Conservation (phyloP, 108 stramenopile species). For the Bacterosira constricta region DNA sequence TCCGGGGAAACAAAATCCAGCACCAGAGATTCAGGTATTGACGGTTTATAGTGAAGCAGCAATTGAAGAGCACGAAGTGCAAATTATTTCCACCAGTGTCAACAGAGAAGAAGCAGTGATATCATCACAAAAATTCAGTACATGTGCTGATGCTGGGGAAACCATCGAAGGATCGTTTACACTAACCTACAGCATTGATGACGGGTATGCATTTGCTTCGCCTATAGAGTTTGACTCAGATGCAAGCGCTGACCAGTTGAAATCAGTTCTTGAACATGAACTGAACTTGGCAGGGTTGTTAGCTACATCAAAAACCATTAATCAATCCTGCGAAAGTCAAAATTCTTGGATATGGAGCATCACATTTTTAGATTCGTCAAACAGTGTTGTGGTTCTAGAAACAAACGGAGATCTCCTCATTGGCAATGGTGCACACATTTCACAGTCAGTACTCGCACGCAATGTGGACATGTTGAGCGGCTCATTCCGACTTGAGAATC, state of each 20-base stretch:
- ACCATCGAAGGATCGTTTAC: slow-evolving; percentile 52
- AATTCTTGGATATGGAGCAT: slow-evolving; percentile 74
- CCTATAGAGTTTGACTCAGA: slow-evolving; percentile 35
- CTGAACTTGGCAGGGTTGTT: slow-evolving; percentile 54
- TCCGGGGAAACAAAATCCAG: slow-evolving; percentile 52
- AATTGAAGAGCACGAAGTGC: slow-evolving; percentile 36
- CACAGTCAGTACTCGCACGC: slow-evolving; percentile 37
- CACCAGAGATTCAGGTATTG: slow-evolving; percentile 61
- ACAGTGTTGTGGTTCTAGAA: slow-evolving; percentile 26
- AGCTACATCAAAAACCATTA: slow-evolving; percentile 36
- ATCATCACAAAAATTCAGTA: slow-evolving; percentile 56
- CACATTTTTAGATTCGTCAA: slow-evolving; percentile 56
- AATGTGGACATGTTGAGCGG: slow-evolving; percentile 51
- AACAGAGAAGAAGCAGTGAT: slow-evolving; percentile 34
- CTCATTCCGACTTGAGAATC: slow-evolving; percentile 52
- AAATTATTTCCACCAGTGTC: slow-evolving; percentile 50
- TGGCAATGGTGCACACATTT: slow-evolving; percentile 40
- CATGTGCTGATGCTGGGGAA: slow-evolving; percentile 53
- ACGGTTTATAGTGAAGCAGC: slow-evolving; percentile 45
- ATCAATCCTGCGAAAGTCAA: slow-evolving; percentile 60
- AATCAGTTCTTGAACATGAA: slow-evolving; percentile 38
- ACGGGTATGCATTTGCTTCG: slow-evolving; percentile 30
- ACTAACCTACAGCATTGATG: slow-evolving; percentile 27
- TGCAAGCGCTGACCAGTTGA: slow-evolving; percentile 50
- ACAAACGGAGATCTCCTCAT: slow-evolving; percentile 40